phyloP scores from a whole-genome alignment of 805 yeast genomes.

The Barnettozyma californica region DNA sequence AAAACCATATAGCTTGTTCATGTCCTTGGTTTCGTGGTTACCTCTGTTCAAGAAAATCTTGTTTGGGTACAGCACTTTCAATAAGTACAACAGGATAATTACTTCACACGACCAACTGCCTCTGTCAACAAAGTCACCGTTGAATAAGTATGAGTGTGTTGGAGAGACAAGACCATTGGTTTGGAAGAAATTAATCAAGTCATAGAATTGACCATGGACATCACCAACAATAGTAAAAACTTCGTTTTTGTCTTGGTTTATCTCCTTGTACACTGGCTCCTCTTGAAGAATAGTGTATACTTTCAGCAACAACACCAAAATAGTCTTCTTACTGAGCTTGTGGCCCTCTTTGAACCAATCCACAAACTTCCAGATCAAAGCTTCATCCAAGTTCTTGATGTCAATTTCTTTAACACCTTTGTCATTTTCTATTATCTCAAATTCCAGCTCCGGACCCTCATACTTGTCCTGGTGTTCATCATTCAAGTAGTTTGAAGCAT shows the following conservation, averaged over 20 bases:
- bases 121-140: constrained; percentile 97
- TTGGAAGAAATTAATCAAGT: constrained; percentile 73
- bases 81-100: constrained; percentile 69
- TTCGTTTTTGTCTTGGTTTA: constrained; percentile 28
- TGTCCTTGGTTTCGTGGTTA: constrained; percentile 93
- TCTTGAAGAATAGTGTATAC: constrained; percentile 56
- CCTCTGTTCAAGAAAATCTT: constrained; percentile 81
- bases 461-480: constrained; percentile 43
- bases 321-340: constrained; percentile 73
- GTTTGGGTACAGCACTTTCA: constrained; percentile 72
- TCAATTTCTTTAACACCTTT: constrained; percentile 7
- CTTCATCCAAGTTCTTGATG: constrained; percentile 34
- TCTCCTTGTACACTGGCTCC: constrained; percentile 76
- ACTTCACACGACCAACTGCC: constrained; percentile 99
- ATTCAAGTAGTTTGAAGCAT: constrained; percentile 2
- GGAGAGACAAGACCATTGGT: constrained; percentile 65
- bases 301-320: constrained; percentile 72
- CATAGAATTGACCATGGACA: constrained; percentile 95
- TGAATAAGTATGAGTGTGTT: constrained; percentile 73
- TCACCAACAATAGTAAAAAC: constrained; percentile 87
- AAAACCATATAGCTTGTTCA: constrained; percentile 96
- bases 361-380: constrained; percentile 62
- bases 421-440: constrained; percentile 27
- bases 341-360: constrained; percentile 69
- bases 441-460: constrained; percentile 51